Evolutionary conservation across 192 early-diverging fungal species (phyloP), one percentile per base, ranked within the genome.

Genomic region (Globomyces pollinis-pini): DNA sequence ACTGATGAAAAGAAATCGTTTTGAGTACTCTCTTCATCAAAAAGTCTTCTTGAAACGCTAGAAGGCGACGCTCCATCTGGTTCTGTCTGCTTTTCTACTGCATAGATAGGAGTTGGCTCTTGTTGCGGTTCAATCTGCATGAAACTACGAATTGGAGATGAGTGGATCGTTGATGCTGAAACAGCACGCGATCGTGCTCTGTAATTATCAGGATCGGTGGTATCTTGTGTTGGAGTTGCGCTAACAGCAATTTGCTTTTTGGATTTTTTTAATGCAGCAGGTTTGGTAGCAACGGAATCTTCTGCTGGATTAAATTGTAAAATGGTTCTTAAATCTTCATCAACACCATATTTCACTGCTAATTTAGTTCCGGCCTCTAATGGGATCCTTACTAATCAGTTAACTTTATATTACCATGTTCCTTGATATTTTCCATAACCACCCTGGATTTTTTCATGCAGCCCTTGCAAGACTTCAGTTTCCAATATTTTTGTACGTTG

Each of bases 361-460:
- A 55, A 15, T 6, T 16, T 21, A 3, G 18, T 35, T 5, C 53
- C 33, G 13, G 53, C 26, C 34, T 55, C 53, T 32, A 55, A 39
- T n/a, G 53, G 53, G 13, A 55, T 55, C n/a, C n/a, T n/a, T n/a
- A n/a, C n/a, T n/a, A n/a, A n/a, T n/a, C n/a, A n/a, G n/a, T n/a
- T n/a, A n/a, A n/a, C n/a, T n/a, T n/a, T n/a, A n/a, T n/a, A n/a
- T n/a, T n/a, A n/a, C 74, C 74, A 76, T 23, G 74, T 76, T 8
- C 74, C 74, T 57, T 76, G 74, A 49, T 68, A 75, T 38, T 74
- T 76, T 11, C 74, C 93, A 63, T 97, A 97, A 15, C 94, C 94
- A 15, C 93, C 94, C 63, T 97, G 94, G 15, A 97, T 86, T 64
- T 97, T 97, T 56, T 97, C 91, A 65, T 95, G 93, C 35, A 73